Evolutionary conservation across 23 red algal species (phyloP).

Genomic region (Chondrus crispus): DNA sequence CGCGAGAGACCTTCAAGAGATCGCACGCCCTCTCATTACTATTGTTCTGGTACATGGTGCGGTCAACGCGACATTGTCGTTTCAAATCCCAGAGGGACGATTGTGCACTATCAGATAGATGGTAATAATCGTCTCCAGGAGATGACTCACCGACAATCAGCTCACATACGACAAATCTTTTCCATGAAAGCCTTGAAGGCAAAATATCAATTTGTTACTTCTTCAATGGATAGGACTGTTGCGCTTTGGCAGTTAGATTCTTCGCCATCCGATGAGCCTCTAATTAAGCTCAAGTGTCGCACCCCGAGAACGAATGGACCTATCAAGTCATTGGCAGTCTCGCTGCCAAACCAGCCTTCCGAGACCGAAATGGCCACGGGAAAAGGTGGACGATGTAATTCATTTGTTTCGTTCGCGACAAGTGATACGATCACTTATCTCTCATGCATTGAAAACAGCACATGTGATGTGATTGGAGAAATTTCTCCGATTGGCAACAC

Average conservation of each 20-base stretch:
- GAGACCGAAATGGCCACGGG: neutral
- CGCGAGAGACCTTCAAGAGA: too few species aligned
- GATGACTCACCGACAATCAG: conserved; percentile 11
- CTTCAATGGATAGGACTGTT: conserved; percentile 42
- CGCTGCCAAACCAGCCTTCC: neutral
- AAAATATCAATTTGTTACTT: neutral
- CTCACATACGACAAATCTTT: conserved; percentile 34
- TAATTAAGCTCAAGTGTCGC: neutral
- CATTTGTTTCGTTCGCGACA: neutral
- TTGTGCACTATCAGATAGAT: neutral
- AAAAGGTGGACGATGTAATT: too few species aligned
- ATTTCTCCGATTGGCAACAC: neutral
- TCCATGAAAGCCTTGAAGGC: neutral
- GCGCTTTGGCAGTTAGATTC: conserved; percentile 1
- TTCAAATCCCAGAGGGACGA: conserved; percentile 5
- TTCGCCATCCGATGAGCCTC: neutral
- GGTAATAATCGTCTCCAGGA: neutral
- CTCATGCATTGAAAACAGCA: neutral
- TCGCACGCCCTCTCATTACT: too few species aligned
- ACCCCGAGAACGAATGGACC: conserved; percentile 21
- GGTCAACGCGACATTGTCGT: neutral
- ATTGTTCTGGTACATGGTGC: neutral
- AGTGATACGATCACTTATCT: neutral
- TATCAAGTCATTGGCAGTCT: neutral
- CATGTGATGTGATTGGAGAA: neutral